Percentiles rank a stretch among this genome's conserved stretches.
Evolutionary conservation across 495 filamentous ascomycete genomes (phyloP).

Genomic region (Aspergillus bridgeri): DNA sequence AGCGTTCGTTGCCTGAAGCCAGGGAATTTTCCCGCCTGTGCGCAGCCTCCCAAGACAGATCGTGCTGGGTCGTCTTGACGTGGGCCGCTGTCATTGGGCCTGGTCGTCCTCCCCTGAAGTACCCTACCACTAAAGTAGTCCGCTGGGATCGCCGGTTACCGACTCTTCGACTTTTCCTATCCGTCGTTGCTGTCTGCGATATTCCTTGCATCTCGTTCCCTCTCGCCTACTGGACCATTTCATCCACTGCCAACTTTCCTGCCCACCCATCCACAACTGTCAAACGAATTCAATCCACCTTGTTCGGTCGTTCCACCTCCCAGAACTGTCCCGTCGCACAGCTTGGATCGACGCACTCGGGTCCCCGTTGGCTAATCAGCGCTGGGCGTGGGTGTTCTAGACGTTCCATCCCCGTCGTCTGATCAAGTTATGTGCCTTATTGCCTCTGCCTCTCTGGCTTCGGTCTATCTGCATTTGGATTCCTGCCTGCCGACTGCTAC

Average conservation of each 20-base stretch:
- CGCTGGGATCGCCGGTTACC: constrained; percentile 16
- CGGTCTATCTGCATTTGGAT: constrained; percentile 15
- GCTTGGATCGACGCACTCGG: constrained; percentile 14
- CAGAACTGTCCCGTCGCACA: neutral
- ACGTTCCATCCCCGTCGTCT: constrained; percentile 27
- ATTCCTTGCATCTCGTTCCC: neutral
- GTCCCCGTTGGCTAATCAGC: constrained; percentile 13
- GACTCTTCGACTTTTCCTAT: neutral
- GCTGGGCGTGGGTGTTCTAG: constrained; percentile 31
- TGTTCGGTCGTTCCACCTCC: neutral
- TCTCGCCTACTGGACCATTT: neutral
- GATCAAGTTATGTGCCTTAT: constrained; percentile 19
- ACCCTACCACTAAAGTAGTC: neutral
- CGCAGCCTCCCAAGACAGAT: constrained; percentile 12
- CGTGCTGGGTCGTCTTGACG: constrained; percentile 27
- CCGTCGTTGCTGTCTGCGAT: constrained; percentile 3
- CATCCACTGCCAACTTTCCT: neutral
- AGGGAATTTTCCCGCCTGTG: constrained; percentile 11
- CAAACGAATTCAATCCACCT: neutral
- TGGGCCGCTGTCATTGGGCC: constrained; percentile 42
- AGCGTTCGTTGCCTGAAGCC: neutral
- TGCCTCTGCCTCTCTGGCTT: constrained; percentile 18
- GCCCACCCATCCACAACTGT: neutral
- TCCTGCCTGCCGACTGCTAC: neutral
- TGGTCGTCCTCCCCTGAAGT: constrained; percentile 26